Evolutionary conservation across 805 yeast species (phyloP).

Genomic region (Kodamaea hsintzibuensis): DNA sequence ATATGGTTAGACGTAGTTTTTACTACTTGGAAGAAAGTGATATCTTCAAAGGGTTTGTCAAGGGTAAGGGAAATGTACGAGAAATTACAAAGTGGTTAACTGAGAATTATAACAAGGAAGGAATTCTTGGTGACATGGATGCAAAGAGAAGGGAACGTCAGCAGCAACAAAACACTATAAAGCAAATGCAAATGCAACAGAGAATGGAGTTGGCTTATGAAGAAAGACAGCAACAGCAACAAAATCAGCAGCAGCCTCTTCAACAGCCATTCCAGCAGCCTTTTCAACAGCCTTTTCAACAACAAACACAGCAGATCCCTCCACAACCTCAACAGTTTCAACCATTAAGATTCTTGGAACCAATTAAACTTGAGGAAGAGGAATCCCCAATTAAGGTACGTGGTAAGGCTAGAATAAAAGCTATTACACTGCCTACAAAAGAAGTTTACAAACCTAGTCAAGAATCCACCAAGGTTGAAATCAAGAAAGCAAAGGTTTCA

Average conservation of each 20-base stretch:
- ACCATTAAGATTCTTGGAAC: not conserved
- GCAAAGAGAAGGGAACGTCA: slow-evolving; percentile 16
- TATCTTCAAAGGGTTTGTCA: slow-evolving; percentile 42
- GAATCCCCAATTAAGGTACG: slow-evolving; percentile 36
- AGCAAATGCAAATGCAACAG: slow-evolving; percentile 14
- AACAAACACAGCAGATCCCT: not conserved
- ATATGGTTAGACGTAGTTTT: slow-evolving; percentile 36
- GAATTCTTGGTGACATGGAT: slow-evolving; percentile 21
- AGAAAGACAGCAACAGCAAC: slow-evolving; percentile 8
- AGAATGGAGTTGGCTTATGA: slow-evolving; percentile 19
- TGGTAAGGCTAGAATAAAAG: slow-evolving; percentile 33
- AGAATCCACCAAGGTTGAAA: slow-evolving; percentile 40
- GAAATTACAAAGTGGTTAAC: slow-evolving; percentile 40
- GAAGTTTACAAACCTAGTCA: slow-evolving; percentile 3
- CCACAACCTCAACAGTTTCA: not conserved
- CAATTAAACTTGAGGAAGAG: slow-evolving; percentile 23
- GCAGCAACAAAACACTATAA: slow-evolving; percentile 14
- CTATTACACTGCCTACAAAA: slow-evolving; percentile 21
- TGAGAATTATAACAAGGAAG: slow-evolving; percentile 32
- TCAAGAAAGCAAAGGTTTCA: slow-evolving; percentile 40
- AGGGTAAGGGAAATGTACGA: slow-evolving; percentile 43
- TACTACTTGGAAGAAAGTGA: slow-evolving; percentile 42
- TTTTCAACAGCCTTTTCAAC: not conserved
- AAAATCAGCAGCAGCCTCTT: not conserved
- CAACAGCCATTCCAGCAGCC: not conserved